Base-by-base conservation (phyloP, 2,329 filamentous ascomycete species). In the Cytospora chrysosperma region DNA sequence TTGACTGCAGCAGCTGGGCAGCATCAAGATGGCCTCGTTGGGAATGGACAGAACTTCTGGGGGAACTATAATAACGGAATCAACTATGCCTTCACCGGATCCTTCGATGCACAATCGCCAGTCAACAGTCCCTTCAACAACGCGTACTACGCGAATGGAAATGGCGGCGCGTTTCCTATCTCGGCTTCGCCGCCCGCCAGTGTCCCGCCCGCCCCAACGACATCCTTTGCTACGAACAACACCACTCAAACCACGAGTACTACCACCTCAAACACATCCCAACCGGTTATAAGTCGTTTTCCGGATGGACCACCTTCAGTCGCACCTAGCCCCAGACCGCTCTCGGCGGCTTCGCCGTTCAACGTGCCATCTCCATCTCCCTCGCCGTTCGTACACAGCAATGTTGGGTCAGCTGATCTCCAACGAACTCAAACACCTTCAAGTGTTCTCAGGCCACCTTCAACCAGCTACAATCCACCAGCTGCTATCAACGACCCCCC, bases 121-220 rank as follows among this genome's bases (percentile, higher is more conserved):
- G 24, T 40, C 27, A 43, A 21, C 32, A 15, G 19, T 34, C 10
- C 37, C 10, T 32, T 27, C 13, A 50, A 53, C 59, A 17, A 21
- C 15, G 26, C 59, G 51, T 37, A 21, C 32, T 40, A 55, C n/a
- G 26, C 59, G 40, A 43, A 17, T 9, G 17, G 17, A 28, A 30
- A 17, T 5, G 17, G 17, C 13, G 59, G n/a, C 52, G 37, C 58
- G 50, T 40, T 10, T 19, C 58, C 56, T 27, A 8, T 51, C 26
- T 59, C 47, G 47, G 56, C 47, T 24, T 21, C 30, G 50, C 28
- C 50, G 50, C 50, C 30, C 43, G n/a, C 56, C 43, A 34, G 28
- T 32, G 28, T 49, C n/a, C 51, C 59, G 59, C 55, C 59, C 27
- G 15, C 27, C 59, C 51, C 58, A 27, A 47, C 43, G 3, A 21